A percentile compares a stretch with the other conserved stretches of the same genome.
Evolutionary conservation across 2,329 filamentous ascomycete genomes (phyloP).

Genomic region (Ophiocordyceps camponoti-floridani): DNA sequence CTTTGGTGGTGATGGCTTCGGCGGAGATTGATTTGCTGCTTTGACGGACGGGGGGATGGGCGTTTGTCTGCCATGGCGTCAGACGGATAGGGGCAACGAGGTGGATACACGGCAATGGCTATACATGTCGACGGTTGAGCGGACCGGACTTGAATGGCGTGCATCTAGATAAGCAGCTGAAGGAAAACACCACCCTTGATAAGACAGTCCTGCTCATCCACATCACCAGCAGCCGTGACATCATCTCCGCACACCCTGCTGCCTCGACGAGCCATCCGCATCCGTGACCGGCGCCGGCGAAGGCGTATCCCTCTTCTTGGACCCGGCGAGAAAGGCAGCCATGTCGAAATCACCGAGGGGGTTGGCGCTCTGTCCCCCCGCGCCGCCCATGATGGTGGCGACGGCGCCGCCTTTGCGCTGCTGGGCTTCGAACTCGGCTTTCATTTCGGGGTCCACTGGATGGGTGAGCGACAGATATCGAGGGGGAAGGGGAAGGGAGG

Average conservation of each 20-base stretch:
- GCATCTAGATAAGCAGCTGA: no score
- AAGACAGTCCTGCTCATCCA: no score
- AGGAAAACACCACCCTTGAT: no score
- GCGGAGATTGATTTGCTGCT: background rate
- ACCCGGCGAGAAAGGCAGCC: conserved; percentile 44
- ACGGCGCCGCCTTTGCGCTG: conserved; percentile 55
- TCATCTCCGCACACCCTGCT: conserved; percentile 22
- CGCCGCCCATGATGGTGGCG: conserved; percentile 29
- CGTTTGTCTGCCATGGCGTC: no score
- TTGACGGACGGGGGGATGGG: no score
- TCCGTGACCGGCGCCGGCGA: conserved; percentile 3
- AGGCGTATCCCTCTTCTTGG: conserved; percentile 22
- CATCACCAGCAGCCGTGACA: no score
- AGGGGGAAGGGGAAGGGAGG: background rate
- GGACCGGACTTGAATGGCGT: no score
- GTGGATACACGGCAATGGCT: no score
- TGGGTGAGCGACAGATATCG: background rate
- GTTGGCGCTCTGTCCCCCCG: conserved; percentile 14
- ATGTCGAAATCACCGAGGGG: conserved; percentile 40
- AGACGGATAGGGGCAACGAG: no score
- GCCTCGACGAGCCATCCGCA: conserved; percentile 14
- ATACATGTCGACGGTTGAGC: no score
- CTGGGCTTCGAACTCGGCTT: conserved; percentile 80
- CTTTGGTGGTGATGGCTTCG: conserved; percentile 6
- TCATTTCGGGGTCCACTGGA: conserved; percentile 89